These are phyloP conservation scores for Hypoxylon intermedium DNA, from an alignment of 495 filamentous ascomycete species.

Conservation along the genomic window DNA sequence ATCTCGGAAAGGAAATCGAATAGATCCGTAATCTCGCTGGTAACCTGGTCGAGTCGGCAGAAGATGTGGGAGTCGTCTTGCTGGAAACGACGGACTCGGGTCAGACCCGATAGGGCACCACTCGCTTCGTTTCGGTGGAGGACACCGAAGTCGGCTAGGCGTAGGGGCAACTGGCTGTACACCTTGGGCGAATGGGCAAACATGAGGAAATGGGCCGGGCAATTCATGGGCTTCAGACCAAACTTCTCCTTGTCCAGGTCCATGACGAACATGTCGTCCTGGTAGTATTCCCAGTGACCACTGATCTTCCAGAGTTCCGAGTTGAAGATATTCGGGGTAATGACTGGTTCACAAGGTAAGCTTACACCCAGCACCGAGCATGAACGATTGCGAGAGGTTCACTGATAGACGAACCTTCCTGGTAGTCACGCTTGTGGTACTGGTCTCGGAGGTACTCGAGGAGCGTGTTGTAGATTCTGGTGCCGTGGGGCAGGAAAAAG, in stretches of 20 bases:
- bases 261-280: constrained; percentile 95
- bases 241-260: constrained; percentile 88
- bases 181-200: constrained; percentile 79
- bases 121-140: constrained; percentile 95
- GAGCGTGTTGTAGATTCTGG: constrained; percentile 88
- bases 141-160: constrained; percentile 94
- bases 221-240: constrained; percentile 97
- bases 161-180: constrained; percentile 86
- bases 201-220: constrained; percentile 83
- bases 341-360: constrained; percentile 56
- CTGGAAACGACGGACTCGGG: constrained; percentile 88
- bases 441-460: constrained; percentile 79
- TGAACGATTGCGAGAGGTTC: background rate
- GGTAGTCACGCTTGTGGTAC: constrained; percentile 93
- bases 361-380: background rate
- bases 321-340: constrained; percentile 96
- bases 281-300: constrained; percentile 94
- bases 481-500: constrained; percentile 93
- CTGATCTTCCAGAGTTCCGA: constrained; percentile 88
- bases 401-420: constrained; percentile 61
- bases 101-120: constrained; percentile 87
- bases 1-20: constrained; percentile 87
- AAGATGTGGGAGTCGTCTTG: constrained; percentile 98
- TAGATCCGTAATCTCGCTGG: constrained; percentile 79
- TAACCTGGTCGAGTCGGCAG: constrained; percentile 80